Evolutionary conservation across 202 grass and related monocot species (phyloP).

Genomic region (Elaeis oleifera): DNA sequence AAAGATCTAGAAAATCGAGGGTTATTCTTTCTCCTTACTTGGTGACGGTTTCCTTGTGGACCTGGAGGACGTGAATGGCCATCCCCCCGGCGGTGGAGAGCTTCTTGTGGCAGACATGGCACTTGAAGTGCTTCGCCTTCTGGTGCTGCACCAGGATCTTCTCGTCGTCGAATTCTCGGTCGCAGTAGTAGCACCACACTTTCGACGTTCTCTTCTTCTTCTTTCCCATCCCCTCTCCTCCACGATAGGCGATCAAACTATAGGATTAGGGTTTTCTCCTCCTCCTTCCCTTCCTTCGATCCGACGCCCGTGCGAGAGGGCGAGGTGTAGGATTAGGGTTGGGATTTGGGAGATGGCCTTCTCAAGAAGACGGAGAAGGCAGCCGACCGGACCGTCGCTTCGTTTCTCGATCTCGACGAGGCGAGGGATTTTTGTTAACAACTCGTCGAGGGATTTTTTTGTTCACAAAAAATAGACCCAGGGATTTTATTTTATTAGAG

Average conservation of each 20-base stretch:
- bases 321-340: too few relatives aligned
- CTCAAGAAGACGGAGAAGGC: too few relatives aligned
- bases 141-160: constrained; percentile 99
- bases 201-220: constrained; percentile 91
- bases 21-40: constrained; percentile 33
- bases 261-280: neutral
- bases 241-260: neutral
- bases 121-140: constrained; percentile 99
- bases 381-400: too few relatives aligned
- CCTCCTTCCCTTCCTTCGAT: too few relatives aligned
- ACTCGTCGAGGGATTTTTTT: too few relatives aligned
- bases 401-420: too few relatives aligned
- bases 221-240: constrained; percentile 40
- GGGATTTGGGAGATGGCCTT: too few relatives aligned
- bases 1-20: neutral
- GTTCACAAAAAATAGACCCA: too few relatives aligned
- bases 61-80: constrained; percentile 95
- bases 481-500: too few relatives aligned
- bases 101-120: constrained; percentile 99
- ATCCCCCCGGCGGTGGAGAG: constrained; percentile 97
- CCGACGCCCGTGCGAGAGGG: too few relatives aligned
- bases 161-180: constrained; percentile 99
- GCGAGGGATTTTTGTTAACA: too few relatives aligned
- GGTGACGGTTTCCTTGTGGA: constrained; percentile 92
- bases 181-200: constrained; percentile 98